Evolutionary conservation across 129 eudicot species (phyloP), one percentile per base, ranked within the genome.

Genomic region (Chrysanthemum lavandulifolium): DNA sequence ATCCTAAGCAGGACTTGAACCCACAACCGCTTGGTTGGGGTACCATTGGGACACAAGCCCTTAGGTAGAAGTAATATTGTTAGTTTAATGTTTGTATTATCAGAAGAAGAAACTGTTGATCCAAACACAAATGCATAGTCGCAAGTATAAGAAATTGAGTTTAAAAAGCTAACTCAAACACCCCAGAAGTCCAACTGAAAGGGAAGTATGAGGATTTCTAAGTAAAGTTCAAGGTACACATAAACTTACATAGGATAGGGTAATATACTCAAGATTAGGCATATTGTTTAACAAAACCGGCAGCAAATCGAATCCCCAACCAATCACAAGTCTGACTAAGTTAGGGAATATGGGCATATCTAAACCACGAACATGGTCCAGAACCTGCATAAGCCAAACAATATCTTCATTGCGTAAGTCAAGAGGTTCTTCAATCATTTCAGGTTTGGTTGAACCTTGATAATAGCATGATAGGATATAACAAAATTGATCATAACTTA

Each of bases 191-290:
- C 40, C 40, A 33, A 33, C 40, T 33, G 40, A 33, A 33, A 33
- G 40, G 7, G 7, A 4, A 33, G 40, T 33, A 33, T 5, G 40
- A 33, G 40, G 40, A n/a, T n/a, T n/a, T n/a, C n/a, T 31, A 49
- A 58, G 27, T 6, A 14, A 14, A 57, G 62, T 49, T 50, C 54
- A 48, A 27, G 48, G 33, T 33, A 29, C 13, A 11, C 19, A 7
- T 11, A 61, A 62, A 78, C 82, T 78, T 78, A 78, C 82, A 69
- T 63, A 21, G 14, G 13, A 52, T 25, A 78, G 40, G 15, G 72
- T 71, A 27, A 78, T 62, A 62, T 71, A 60, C 67, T 78, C 77
- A 54, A 78, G 82, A 64, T 78, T 78, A 21, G 82, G 77, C 77
- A 71, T 71, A 5, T 13, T 19, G 8, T 52, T 4, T 62, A 78